Conservation (phyloP, 2,329 filamentous ascomycete species). For the Xylariaceae sp. region DNA sequence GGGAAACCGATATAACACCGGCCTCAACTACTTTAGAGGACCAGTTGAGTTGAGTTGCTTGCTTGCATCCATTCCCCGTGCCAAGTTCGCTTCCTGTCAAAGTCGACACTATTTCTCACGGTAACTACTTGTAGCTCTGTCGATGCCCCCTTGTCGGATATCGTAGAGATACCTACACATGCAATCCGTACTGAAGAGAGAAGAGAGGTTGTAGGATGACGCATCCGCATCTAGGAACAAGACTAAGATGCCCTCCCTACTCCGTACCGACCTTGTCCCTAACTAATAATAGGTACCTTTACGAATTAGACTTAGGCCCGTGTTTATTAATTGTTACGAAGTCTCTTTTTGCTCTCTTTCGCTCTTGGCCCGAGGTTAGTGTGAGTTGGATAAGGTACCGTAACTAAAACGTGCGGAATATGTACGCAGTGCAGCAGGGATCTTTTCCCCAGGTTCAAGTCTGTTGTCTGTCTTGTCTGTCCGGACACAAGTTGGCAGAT, state of each 20-base stretch:
- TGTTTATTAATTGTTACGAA: too few relatives aligned
- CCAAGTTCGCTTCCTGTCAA: conserved; percentile 1
- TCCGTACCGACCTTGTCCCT: too few relatives aligned
- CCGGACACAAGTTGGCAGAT: conserved; percentile 6
- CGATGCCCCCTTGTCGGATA: not conserved
- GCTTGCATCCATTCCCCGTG: not conserved
- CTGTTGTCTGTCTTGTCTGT: not conserved
- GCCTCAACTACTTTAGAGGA: not conserved
- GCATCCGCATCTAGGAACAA: not conserved
- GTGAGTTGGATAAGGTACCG: not conserved
- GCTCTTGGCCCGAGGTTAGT: too few relatives aligned
- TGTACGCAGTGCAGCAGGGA: not conserved
- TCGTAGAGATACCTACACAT: not conserved
- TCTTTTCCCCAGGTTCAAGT: conserved; percentile 1
- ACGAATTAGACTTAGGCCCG: too few relatives aligned
- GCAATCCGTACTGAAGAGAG: not conserved
- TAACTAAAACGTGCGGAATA: not conserved
- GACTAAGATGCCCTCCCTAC: too few relatives aligned
- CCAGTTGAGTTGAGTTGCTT: too few relatives aligned
- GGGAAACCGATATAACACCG: not conserved
- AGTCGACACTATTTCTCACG: not conserved
- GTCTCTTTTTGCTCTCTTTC: too few relatives aligned
- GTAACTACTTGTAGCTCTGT: not conserved
- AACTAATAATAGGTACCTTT: too few relatives aligned
- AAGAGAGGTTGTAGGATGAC: not conserved